These are phyloP conservation scores for Colletotrichum costaricense DNA, from an alignment of 2,329 filamentous ascomycete genomes.

Conservation along the genomic window DNA sequence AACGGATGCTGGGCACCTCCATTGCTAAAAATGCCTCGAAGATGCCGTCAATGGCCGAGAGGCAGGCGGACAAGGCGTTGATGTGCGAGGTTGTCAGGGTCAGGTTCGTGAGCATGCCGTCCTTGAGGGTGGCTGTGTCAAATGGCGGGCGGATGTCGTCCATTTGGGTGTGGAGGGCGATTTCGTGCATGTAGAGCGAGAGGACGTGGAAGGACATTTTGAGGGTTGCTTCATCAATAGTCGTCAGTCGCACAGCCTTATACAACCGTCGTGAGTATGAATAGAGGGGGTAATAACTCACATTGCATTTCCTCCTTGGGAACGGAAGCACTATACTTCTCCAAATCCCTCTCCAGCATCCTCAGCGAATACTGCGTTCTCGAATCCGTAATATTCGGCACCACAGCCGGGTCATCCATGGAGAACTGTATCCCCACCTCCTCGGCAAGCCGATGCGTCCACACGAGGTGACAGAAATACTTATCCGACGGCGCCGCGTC, in stretches of 20 bases:
- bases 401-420: conserved; percentile 71
- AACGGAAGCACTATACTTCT: conserved; percentile 68
- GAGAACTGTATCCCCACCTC: conserved; percentile 75
- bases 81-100: conserved; percentile 69
- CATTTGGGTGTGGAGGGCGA: conserved; percentile 74
- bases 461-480: conserved; percentile 69
- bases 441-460: conserved; percentile 73
- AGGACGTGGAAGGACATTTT: conserved; percentile 73
- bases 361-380: conserved; percentile 74
- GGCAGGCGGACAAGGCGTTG: conserved; percentile 73
- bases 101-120: conserved; percentile 53
- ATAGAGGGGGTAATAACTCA: conserved; percentile 52
- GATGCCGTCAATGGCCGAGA: conserved; percentile 73
- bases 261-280: neutral
- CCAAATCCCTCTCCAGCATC: conserved; percentile 73
- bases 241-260: conserved; percentile 30
- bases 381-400: conserved; percentile 67
- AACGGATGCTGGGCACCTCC: conserved; percentile 68
- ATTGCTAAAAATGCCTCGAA: conserved; percentile 74
- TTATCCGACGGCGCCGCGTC: conserved; percentile 68
- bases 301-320: conserved; percentile 64
- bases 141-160: conserved; percentile 62
- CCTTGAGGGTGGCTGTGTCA: conserved; percentile 56
- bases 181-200: conserved; percentile 81
- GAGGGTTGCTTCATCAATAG: conserved; percentile 62